Conservation (phyloP, 2,329 filamentous ascomycete species). For the Penicillium sp. region DNA sequence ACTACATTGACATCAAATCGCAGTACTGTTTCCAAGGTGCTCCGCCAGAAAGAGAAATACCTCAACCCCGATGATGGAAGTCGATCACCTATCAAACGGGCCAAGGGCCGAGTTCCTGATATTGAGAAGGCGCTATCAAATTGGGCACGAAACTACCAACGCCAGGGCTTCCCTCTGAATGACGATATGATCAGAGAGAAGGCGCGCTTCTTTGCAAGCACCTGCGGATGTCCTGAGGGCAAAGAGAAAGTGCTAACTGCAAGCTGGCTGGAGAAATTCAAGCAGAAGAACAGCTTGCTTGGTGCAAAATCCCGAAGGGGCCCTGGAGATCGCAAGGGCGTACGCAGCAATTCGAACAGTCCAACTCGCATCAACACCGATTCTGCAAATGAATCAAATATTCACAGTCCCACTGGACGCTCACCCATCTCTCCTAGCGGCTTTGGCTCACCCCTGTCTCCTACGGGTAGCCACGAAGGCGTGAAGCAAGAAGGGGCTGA, state of each 20-base stretch:
- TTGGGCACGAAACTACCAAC: slow-evolving; percentile 81
- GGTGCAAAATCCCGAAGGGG: slow-evolving; percentile 59
- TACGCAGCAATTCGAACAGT: slow-evolving; percentile 69
- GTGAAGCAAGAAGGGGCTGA: slow-evolving; percentile 63
- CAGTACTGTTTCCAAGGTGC: slow-evolving; percentile 97
- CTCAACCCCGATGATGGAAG: slow-evolving; percentile 78
- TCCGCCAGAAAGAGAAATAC: slow-evolving; percentile 94
- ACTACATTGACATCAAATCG: slow-evolving; percentile 21
- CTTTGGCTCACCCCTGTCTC: slow-evolving; percentile 69
- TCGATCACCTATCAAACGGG: slow-evolving; percentile 77
- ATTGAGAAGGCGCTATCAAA: slow-evolving; percentile 88
- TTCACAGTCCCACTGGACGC: slow-evolving; percentile 66
- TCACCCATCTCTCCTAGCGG: slow-evolving; percentile 73
- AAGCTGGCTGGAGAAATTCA: slow-evolving; percentile 92
- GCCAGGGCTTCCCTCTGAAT: slow-evolving; percentile 71
- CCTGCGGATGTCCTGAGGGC: slow-evolving; percentile 71
- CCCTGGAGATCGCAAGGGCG: slow-evolving; percentile 47
- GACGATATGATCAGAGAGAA: slow-evolving; percentile 86
- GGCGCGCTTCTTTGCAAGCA: slow-evolving; percentile 77
- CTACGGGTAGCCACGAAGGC: slow-evolving; percentile 70
- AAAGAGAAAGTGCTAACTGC: slow-evolving; percentile 71
- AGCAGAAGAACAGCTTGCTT: slow-evolving; percentile 75
- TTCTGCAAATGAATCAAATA: slow-evolving; percentile 59
- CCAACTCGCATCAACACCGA: slow-evolving; percentile 60
- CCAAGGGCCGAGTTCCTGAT: slow-evolving; percentile 84